Base-by-base conservation (phyloP, 805 yeast species). In the Yamadazyma endophytica region DNA sequence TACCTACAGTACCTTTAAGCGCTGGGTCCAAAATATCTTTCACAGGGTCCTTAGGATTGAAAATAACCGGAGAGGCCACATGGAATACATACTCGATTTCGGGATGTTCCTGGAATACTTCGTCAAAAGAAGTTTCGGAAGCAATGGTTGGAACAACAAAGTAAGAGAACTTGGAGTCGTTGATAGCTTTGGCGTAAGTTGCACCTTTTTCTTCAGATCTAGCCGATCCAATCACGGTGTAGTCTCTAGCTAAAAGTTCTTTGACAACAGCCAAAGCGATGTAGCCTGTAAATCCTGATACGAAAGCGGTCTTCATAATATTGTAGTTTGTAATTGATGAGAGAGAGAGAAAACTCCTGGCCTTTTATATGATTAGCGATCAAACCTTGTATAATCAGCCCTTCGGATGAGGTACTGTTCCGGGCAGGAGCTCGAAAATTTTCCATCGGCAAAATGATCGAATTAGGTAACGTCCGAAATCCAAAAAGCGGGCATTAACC, bases 281-380 rank as follows among this genome's bases (percentile, higher is more conserved):
- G 43, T 62, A 74, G 6, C 80, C 79, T 5, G 75, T 57, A 18
- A 75, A 76, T 16, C 80, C 80, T 4, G 79, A 57, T 19, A 74
- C 66, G 22, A 70, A 62, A 21, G 68, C 71, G 7, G 47, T 44
- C 13, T 6, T 12, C 29, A 26, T 26, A n/a, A n/a, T n/a, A n/a
- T n/a, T n/a, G n/a, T n/a, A n/a, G n/a, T n/a, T n/a, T n/a, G n/a
- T n/a, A n/a, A n/a, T n/a, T n/a, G n/a, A n/a, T n/a, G n/a, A n/a
- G n/a, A n/a, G n/a, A n/a, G n/a, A n/a, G n/a, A n/a, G n/a, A n/a
- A n/a, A n/a, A n/a, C n/a, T n/a, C n/a, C n/a, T n/a, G n/a, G n/a
- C n/a, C n/a, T n/a, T n/a, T n/a, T n/a, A n/a, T n/a, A n/a, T n/a
- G n/a, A n/a, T n/a, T n/a, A n/a, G n/a, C n/a, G n/a, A n/a, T n/a